phyloP scores from a whole-genome alignment of 2,329 filamentous ascomycete species.

The Colletotrichum sp. region DNA sequence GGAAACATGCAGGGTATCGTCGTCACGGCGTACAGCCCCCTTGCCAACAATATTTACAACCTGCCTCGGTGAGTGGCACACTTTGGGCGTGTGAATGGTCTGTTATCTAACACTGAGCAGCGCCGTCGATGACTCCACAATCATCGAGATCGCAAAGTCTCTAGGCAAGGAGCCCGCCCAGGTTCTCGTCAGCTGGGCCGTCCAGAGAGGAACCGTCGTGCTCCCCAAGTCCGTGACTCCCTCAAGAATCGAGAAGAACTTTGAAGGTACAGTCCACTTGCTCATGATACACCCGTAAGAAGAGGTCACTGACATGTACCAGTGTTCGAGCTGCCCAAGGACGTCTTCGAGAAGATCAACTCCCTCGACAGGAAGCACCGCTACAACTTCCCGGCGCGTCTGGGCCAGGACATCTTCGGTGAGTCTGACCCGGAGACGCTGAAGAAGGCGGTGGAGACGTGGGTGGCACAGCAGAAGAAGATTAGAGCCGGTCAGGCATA shows the following conservation, averaged over 20 bases:
- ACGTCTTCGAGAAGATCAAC: slow-evolving; percentile 40
- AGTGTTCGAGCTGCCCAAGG: slow-evolving; percentile 37
- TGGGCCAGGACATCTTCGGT: slow-evolving; percentile 47
- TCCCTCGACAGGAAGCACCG: slow-evolving; percentile 40
- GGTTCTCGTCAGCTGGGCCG: slow-evolving; percentile 57
- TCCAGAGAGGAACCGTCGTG: slow-evolving; percentile 57
- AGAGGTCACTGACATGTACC: not conserved
- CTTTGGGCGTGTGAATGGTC: not conserved
- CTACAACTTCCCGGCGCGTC: slow-evolving; percentile 46
- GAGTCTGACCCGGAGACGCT: slow-evolving; percentile 41
- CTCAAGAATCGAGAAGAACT: slow-evolving; percentile 52
- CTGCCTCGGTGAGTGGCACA: slow-evolving; percentile 13
- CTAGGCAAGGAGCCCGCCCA: slow-evolving; percentile 56
- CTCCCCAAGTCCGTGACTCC: slow-evolving; percentile 60
- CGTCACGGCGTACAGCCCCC: slow-evolving; percentile 62
- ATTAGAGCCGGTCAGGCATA: slow-evolving; percentile 23
- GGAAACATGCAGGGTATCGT: slow-evolving; percentile 47
- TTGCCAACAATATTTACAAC: slow-evolving; percentile 58
- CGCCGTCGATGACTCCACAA: slow-evolving; percentile 51
- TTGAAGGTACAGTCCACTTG: slow-evolving; percentile 25
- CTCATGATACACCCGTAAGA: not conserved
- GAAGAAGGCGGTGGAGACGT: slow-evolving; percentile 36
- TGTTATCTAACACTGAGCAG: slow-evolving; percentile 24
- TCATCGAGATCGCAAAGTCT: slow-evolving; percentile 57
- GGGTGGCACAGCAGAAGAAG: slow-evolving; percentile 35